phyloP scores from a whole-genome alignment of 176 grass and related monocot species.

The Triticum timopheevii region DNA sequence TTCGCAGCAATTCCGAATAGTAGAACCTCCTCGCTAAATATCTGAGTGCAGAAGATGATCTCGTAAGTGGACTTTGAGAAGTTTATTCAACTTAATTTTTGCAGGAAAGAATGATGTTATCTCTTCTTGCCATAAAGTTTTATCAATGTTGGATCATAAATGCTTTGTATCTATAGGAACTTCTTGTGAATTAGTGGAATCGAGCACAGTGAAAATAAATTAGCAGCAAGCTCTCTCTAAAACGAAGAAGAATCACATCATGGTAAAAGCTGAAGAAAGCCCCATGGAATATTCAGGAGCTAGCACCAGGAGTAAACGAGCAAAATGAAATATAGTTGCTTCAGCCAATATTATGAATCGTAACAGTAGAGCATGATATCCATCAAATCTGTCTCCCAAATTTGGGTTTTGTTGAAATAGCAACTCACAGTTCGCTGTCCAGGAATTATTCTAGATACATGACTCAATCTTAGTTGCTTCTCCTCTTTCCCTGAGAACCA shows the following conservation, averaged over 20 bases:
- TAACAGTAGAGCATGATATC: background rate
- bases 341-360: background rate
- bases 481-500: slow-evolving; percentile 93
- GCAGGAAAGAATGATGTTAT: background rate
- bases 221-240: background rate
- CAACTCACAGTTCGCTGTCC: slow-evolving; percentile 82
- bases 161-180: background rate
- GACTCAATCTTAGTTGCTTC: slow-evolving; percentile 80
- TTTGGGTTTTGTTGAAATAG: background rate
- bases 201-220: slow-evolving; percentile 2
- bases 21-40: background rate
- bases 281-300: background rate
- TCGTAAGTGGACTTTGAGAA: slow-evolving; percentile 8
- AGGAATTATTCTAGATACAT: slow-evolving; percentile 92
- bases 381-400: background rate
- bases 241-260: background rate
- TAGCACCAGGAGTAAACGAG: background rate
- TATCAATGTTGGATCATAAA: background rate
- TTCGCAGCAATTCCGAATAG: slow-evolving; percentile 5
- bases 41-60: background rate
- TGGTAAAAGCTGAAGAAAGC: background rate
- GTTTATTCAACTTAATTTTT: slow-evolving; percentile 6
- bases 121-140: background rate
- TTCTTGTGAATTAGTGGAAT: background rate
- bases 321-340: background rate